These are phyloP conservation scores for Fusarium neocosmosporiellum DNA, from an alignment of 2,329 filamentous ascomycete species.

Conservation along the genomic window DNA sequence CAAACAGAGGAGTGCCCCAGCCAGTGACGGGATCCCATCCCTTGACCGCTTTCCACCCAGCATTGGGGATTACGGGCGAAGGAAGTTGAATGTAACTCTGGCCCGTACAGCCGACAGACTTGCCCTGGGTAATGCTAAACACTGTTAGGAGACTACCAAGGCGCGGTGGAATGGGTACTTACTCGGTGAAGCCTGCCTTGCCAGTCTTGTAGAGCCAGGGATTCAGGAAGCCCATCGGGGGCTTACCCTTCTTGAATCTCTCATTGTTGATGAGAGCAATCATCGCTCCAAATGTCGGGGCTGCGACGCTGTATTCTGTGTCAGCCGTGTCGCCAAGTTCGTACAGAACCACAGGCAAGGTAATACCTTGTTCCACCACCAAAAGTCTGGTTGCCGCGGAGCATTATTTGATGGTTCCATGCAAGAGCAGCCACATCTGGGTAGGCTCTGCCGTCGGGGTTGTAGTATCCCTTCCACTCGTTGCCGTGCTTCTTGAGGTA, in stretches of 20 bases:
- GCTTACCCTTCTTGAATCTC: constrained; percentile 64
- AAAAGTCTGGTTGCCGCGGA: constrained; percentile 39
- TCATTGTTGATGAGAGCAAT: constrained; percentile 74
- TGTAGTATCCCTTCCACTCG: constrained; percentile 61
- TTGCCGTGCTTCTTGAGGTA: constrained; percentile 58
- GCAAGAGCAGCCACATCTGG: constrained; percentile 71
- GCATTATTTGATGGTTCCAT: constrained; percentile 47
- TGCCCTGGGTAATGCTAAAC: constrained; percentile 50
- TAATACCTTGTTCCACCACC: constrained; percentile 50
- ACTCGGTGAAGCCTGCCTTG: constrained; percentile 50
- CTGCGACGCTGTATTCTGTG: constrained; percentile 59
- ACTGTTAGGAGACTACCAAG: neutral
- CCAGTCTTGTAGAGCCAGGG: constrained; percentile 66
- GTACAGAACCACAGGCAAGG: neutral
- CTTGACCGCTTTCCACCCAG: constrained; percentile 44
- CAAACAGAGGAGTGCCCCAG: constrained; percentile 59
- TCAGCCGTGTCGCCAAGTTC: neutral
- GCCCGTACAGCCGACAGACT: constrained; percentile 48
- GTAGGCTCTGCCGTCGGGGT: constrained; percentile 64
- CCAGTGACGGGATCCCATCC: constrained; percentile 56
- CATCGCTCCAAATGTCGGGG: constrained; percentile 72
- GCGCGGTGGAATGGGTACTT: constrained; percentile 11
- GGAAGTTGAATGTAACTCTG: constrained; percentile 35
- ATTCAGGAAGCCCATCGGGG: constrained; percentile 69
- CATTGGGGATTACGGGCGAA: constrained; percentile 42